Base-by-base conservation (phyloP, 441 rosid genomes). In the Pelargonium myrrhifolium region DNA sequence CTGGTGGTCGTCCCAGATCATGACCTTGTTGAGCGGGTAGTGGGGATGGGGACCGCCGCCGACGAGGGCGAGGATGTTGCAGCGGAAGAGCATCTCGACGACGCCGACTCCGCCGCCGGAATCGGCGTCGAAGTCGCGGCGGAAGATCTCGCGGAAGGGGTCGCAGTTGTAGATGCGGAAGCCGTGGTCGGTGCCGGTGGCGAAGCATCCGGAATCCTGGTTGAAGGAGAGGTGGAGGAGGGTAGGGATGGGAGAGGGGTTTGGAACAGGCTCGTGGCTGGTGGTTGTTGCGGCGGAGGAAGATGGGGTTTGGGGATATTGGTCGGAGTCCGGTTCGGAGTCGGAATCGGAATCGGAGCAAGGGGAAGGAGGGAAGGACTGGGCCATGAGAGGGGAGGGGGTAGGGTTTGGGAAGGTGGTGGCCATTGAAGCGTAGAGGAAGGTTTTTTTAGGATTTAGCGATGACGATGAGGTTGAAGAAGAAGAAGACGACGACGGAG, bases 1-100 rank as follows among this genome's bases (percentile, higher is more conserved):
- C 71, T 89, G 94, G 66, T 84, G 89, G 74, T 93, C 97, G 80
- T 93, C 96, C 96, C 97, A 90, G 49, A 93, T 87, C 74, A 90
- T 73, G 40, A 87, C 97, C 79, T 90, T 93, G 68, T 82, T 87
- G 4, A 93, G 84, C 65, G 98, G 90, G 68, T 90, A 89, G 69
- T 83, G 94, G 24, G 96, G 85, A 78, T 89, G 84, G 61, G 85
- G 71, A 58, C 75, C 85, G 72, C 78, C 81, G 47, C 97, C 97
- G 65, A 87, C 94, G 7, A 93, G 98, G 1, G 96, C 98, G 72
- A 93, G 66, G 72, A 93, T 84, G 79, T 90, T 93, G 84, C 86
- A 84, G 5, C 94, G 84, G 80, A 93, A 90, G 68, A 93, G 84
- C 98, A 93, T 93, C 84, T 93, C 98, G 15, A 93, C 96, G 65